Conservation (phyloP, 176 grass and related monocot species). For the Eragrostis nindensis region DNA sequence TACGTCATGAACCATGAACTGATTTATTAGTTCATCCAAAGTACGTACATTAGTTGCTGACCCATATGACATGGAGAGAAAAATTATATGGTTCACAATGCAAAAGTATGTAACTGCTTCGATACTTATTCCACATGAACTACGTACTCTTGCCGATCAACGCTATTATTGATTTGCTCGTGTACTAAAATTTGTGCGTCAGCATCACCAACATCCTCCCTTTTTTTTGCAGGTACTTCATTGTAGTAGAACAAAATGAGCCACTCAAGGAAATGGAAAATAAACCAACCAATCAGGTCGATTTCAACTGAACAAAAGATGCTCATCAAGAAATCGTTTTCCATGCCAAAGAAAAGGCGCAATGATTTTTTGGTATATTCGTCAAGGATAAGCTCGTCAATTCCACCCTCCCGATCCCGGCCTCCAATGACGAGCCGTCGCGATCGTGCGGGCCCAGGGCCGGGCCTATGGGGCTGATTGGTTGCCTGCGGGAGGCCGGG, state of each 20-base stretch:
- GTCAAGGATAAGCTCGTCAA: conserved; percentile 22
- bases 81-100: too few relatives aligned
- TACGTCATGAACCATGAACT: background rate
- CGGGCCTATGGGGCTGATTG: too few relatives aligned
- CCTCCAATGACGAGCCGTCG: conserved; percentile 28
- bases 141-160: too few relatives aligned
- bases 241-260: background rate
- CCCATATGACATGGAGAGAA: too few relatives aligned
- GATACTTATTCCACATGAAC: too few relatives aligned
- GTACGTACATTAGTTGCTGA: background rate
- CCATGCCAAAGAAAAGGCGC: background rate
- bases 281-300: background rate
- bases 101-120: too few relatives aligned
- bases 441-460: conserved; percentile 6
- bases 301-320: background rate
- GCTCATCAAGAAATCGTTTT: background rate
- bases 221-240: too few relatives aligned
- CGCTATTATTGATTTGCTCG: too few relatives aligned
- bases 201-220: background rate
- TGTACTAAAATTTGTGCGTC: background rate
- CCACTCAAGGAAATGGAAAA: background rate
- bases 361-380: background rate
- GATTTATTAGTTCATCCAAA: background rate
- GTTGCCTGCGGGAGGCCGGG: too few relatives aligned
- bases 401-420: conserved; percentile 6